Conservation (phyloP, 2,329 filamentous ascomycete species). For the Berkeleyomyces basicola region DNA sequence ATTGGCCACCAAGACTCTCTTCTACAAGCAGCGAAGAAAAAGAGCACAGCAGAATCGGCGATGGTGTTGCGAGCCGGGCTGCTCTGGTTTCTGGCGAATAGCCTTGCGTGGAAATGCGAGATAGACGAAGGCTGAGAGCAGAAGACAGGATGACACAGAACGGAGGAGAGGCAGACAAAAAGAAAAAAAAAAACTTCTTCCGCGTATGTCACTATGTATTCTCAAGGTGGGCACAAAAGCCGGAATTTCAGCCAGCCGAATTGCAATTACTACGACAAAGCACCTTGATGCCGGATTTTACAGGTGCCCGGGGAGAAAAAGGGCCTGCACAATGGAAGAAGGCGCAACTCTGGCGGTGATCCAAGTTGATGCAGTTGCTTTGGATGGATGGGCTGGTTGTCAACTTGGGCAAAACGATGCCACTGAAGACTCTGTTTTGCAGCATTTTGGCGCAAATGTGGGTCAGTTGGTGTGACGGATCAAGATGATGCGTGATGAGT, state of each 20-base stretch:
- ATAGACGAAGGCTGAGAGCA: not conserved
- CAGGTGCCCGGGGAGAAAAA: too few relatives aligned
- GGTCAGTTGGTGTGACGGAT: not conserved
- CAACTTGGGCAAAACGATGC: not conserved
- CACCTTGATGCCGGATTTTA: not conserved
- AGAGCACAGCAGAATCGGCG: not conserved
- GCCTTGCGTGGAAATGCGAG: not conserved
- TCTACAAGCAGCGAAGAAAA: not conserved
- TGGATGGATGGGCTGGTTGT: not conserved
- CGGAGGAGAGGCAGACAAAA: not conserved
- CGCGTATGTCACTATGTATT: not conserved
- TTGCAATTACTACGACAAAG: not conserved
- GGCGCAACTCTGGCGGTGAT: not conserved
- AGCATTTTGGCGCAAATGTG: not conserved
- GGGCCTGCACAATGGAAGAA: too few relatives aligned
- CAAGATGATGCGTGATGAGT: not conserved
- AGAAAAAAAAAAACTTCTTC: conserved; percentile 2
- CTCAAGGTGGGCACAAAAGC: not conserved
- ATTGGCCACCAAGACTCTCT: not conserved
- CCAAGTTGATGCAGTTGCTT: not conserved
- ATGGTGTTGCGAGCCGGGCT: not conserved
- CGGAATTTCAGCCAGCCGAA: not conserved
- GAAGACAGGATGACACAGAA: not conserved
- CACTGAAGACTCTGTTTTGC: not conserved
- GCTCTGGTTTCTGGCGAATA: not conserved